Percentiles rank a stretch among this genome's conserved stretches.
phyloP scores from a whole-genome alignment of 345 rosid species.

The Sisymbrium altissimum region DNA sequence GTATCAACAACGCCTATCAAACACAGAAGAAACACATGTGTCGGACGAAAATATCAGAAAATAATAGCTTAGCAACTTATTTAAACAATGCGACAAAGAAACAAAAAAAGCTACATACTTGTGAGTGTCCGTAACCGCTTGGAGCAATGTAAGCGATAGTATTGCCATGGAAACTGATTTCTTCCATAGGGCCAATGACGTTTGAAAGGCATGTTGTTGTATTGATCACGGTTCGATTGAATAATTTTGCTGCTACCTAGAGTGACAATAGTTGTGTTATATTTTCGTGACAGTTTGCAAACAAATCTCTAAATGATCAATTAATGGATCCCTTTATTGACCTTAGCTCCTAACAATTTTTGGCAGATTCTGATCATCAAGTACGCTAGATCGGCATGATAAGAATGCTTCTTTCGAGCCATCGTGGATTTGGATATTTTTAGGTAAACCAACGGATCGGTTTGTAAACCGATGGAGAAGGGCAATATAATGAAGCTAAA shows the following conservation, averaged over 20 bases:
- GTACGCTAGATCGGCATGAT: conserved; percentile 37
- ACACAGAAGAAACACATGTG: not conserved
- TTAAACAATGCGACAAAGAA: not conserved
- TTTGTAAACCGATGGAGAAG: conserved; percentile 35
- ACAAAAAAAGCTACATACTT: not conserved
- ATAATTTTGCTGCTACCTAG: conserved; percentile 33
- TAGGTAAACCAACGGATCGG: conserved; percentile 47
- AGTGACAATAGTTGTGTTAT: not conserved
- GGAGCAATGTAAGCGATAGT: conserved; percentile 61
- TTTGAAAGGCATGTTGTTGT: conserved; percentile 55
- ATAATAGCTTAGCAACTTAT: not conserved
- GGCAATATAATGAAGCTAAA: conserved; percentile 49
- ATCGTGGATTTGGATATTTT: conserved; percentile 41
- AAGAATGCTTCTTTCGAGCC: conserved; percentile 52
- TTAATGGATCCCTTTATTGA: conserved; percentile 5
- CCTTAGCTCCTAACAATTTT: conserved; percentile 42
- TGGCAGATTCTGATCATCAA: conserved; percentile 1
- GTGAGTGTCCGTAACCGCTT: conserved; percentile 57
- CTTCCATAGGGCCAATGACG: conserved; percentile 52
- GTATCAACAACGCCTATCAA: conserved; percentile 10
- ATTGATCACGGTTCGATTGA: conserved; percentile 33
- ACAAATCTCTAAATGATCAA: not conserved
- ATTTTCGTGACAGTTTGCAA: not conserved
- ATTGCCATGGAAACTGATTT: conserved; percentile 55
- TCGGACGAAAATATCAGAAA: not conserved